Evolutionary conservation across 2,329 filamentous ascomycete genomes (phyloP).

Genomic region (Fusarium pseudograminearum): DNA sequence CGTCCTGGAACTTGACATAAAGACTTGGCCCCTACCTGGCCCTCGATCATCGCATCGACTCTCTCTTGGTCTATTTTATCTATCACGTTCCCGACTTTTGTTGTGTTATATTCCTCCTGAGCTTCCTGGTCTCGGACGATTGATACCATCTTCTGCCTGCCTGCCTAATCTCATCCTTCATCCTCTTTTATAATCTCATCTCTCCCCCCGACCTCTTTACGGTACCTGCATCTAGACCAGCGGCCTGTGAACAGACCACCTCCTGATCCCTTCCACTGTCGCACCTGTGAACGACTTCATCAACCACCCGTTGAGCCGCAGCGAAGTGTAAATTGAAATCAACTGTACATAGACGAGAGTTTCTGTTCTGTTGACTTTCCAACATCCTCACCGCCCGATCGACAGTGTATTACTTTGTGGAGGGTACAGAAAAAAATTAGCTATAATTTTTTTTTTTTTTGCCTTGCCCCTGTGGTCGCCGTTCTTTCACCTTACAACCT

Average conservation of each 20-base stretch:
- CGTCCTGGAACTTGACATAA: slow-evolving; percentile 49
- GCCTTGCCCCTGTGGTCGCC: slow-evolving; percentile 19
- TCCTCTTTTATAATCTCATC: slow-evolving; percentile 22
- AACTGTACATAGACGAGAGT: slow-evolving; percentile 17
- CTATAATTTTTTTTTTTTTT: slow-evolving; percentile 6
- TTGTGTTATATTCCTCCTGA: slow-evolving; percentile 30
- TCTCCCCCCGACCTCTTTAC: slow-evolving; percentile 37
- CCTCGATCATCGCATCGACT: slow-evolving; percentile 46
- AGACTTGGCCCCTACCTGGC: slow-evolving; percentile 49
- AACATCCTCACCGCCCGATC: slow-evolving; percentile 25
- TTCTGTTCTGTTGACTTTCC: slow-evolving; percentile 20
- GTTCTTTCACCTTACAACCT: slow-evolving; percentile 25
- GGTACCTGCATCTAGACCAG: slow-evolving; percentile 49
- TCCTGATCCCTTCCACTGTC: slow-evolving; percentile 44
- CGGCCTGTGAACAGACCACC: slow-evolving; percentile 48
- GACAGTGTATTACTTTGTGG: slow-evolving; percentile 29
- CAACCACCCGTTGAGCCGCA: slow-evolving; percentile 26
- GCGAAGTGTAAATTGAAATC: slow-evolving; percentile 26
- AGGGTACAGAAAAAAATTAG: slow-evolving; percentile 21
- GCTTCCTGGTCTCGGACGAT: slow-evolving; percentile 37
- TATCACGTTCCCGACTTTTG: slow-evolving; percentile 38
- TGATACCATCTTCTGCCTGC: slow-evolving; percentile 21
- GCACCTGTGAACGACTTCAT: slow-evolving; percentile 38
- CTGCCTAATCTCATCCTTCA: slow-evolving; percentile 21
- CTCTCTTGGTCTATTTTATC: slow-evolving; percentile 46